These are phyloP conservation scores for Passalora sequoiae DNA, from an alignment of 2,329 filamentous ascomycete species.

Conservation along the genomic window DNA sequence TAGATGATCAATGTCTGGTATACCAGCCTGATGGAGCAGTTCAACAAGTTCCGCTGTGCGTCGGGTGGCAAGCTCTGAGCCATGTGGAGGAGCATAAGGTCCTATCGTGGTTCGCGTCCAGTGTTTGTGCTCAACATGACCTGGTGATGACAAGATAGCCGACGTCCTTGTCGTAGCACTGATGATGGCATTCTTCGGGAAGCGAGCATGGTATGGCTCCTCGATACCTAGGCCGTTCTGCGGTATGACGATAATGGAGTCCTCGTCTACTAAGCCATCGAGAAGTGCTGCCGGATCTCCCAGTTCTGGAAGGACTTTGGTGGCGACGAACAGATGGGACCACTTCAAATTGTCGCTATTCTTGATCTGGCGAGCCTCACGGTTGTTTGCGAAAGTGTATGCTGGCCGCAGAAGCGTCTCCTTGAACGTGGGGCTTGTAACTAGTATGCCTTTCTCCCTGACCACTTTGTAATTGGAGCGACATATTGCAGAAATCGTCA, in stretches of 20 bases:
- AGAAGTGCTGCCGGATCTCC: conserved; percentile 59
- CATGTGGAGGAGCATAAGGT: conserved; percentile 51
- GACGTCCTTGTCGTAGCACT: conserved; percentile 66
- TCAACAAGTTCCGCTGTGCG: conserved; percentile 48
- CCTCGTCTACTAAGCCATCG: conserved; percentile 53
- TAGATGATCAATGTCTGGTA: conserved; percentile 61
- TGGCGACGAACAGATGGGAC: conserved; percentile 66
- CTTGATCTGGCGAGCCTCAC: conserved; percentile 47
- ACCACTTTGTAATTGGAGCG: conserved; percentile 68
- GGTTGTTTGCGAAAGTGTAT: conserved; percentile 57
- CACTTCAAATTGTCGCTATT: conserved; percentile 36
- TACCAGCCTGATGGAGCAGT: conserved; percentile 57
- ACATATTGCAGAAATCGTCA: conserved; percentile 64
- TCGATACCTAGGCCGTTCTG: conserved; percentile 70
- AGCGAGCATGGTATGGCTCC: conserved; percentile 58
- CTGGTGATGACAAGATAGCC: conserved; percentile 60
- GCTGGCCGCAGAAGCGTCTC: conserved; percentile 60
- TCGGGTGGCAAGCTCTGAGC: conserved; percentile 24
- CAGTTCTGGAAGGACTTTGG: conserved; percentile 64
- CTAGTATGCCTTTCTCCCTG: conserved; percentile 54
- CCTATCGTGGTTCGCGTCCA: conserved; percentile 70
- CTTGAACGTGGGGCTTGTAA: conserved; percentile 63
- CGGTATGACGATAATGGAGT: conserved; percentile 60
- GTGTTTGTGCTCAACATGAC: conserved; percentile 63
- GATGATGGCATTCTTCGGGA: conserved; percentile 56